Conservation (phyloP, 192 early-diverging fungal genomes). For the Coemansia sp. region DNA sequence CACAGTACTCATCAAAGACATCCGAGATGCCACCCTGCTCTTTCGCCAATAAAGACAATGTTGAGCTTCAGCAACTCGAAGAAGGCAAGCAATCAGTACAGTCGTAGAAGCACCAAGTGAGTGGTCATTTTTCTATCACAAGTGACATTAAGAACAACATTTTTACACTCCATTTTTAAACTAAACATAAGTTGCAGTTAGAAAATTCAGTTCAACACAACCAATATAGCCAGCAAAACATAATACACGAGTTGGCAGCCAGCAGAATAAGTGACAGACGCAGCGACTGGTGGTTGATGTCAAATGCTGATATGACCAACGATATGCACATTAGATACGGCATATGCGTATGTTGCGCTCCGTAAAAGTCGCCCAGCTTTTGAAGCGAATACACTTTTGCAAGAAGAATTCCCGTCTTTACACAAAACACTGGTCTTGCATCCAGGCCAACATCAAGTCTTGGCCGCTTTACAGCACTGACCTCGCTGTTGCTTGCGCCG, state of each 20-base stretch:
- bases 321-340: slow-evolving; percentile 26
- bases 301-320: slow-evolving; percentile 39
- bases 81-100: not conserved
- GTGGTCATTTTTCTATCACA: not conserved
- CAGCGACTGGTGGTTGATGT: slow-evolving; percentile 28
- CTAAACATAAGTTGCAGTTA: not conserved
- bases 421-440: slow-evolving; percentile 21
- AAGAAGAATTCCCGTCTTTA: slow-evolving; percentile 39
- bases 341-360: slow-evolving; percentile 7
- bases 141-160: not conserved
- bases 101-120: no score
- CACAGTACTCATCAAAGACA: not conserved
- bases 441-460: not conserved
- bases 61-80: not conserved
- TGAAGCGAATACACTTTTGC: slow-evolving; percentile 39
- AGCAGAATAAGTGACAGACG: slow-evolving; percentile 24
- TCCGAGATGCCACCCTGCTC: not conserved
- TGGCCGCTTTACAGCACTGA: slow-evolving; percentile 8
- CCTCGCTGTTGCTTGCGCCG: not conserved
- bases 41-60: not conserved
- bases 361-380: slow-evolving; percentile 3
- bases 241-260: slow-evolving; percentile 13
- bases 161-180: not conserved
- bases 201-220: not conserved
- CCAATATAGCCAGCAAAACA: slow-evolving; percentile 8